Percentiles rank a stretch among this genome's conserved stretches.
Conservation (phyloP, 495 filamentous ascomycete genomes). For the Penicillium robsamsonii region DNA sequence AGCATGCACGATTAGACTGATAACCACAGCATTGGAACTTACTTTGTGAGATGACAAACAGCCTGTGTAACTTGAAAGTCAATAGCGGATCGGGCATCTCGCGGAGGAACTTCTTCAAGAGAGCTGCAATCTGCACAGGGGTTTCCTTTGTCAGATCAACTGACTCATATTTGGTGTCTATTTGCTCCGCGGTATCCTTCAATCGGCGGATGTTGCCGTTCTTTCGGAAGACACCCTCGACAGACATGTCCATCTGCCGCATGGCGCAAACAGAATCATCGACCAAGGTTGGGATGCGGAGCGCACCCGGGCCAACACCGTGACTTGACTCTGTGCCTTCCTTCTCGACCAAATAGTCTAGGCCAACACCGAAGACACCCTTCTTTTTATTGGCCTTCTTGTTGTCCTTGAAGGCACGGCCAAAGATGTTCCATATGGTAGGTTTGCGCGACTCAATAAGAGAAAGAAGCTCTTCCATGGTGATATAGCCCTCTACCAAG, state of each 20-base stretch:
- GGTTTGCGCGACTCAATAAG: slow-evolving; percentile 92
- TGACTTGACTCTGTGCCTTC: slow-evolving; percentile 95
- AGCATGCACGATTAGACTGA: slow-evolving; percentile 17
- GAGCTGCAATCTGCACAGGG: slow-evolving; percentile 89
- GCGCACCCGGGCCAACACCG: slow-evolving; percentile 85
- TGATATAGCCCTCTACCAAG: slow-evolving; percentile 83
- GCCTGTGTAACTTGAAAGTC: slow-evolving; percentile 88
- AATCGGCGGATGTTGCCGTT: slow-evolving; percentile 95
- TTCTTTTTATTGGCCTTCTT: slow-evolving; percentile 84
- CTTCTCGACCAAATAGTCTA: slow-evolving; percentile 82
- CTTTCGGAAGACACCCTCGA: slow-evolving; percentile 98
- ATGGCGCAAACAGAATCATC: slow-evolving; percentile 91
- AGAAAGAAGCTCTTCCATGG: slow-evolving; percentile 88
- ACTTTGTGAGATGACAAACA: slow-evolving; percentile 89
- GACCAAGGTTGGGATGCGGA: slow-evolving; percentile 83
- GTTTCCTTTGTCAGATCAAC: slow-evolving; percentile 81
- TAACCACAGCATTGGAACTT: slow-evolving; percentile 29
- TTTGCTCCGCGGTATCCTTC: slow-evolving; percentile 74
- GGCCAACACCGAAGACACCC: slow-evolving; percentile 83
- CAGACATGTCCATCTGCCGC: slow-evolving; percentile 98
- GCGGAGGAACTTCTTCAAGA: slow-evolving; percentile 93
- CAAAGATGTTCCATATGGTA: slow-evolving; percentile 97
- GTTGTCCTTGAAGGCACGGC: slow-evolving; percentile 87
- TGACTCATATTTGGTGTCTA: slow-evolving; percentile 80
- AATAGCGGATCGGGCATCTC: slow-evolving; percentile 93